Evolutionary conservation across 768 basidiomycete genomes (phyloP).

Genomic region (Auricularia cornea): DNA sequence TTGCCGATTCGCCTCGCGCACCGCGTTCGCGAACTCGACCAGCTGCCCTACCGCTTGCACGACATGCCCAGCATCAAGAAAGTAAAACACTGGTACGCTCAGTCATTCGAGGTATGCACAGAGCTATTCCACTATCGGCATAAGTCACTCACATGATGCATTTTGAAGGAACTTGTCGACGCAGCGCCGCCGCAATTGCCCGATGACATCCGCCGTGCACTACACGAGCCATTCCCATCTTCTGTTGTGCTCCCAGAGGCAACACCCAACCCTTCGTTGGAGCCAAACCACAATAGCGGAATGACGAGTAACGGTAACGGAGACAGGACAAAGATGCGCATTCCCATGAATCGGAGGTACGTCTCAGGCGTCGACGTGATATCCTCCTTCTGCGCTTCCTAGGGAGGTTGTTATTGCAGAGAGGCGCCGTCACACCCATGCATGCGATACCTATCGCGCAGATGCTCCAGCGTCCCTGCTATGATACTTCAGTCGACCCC

Average conservation of each 20-base stretch:
- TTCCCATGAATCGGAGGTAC: slow-evolving; percentile 79
- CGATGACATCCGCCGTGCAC: slow-evolving; percentile 55
- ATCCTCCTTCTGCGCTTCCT: too few species aligned
- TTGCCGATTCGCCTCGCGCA: slow-evolving; percentile 92
- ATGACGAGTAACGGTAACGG: slow-evolving; percentile 20
- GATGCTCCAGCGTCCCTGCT: too few species aligned
- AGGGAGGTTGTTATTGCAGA: too few species aligned
- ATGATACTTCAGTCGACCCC: too few species aligned
- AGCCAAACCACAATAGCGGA: slow-evolving; percentile 7
- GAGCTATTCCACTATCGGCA: not conserved
- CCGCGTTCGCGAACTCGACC: slow-evolving; percentile 91
- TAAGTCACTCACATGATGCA: not conserved
- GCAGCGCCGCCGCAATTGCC: slow-evolving; percentile 76
- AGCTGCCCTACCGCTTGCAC: slow-evolving; percentile 84
- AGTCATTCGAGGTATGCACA: slow-evolving; percentile 83
- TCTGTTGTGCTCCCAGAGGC: slow-evolving; percentile 55
- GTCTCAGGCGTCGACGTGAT: too few species aligned
- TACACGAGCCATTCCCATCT: slow-evolving; percentile 41
- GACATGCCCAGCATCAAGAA: slow-evolving; percentile 88
- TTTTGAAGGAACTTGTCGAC: slow-evolving; percentile 70
- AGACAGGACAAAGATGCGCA: slow-evolving; percentile 57
- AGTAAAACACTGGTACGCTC: slow-evolving; percentile 98
- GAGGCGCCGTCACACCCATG: too few species aligned
- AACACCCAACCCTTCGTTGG: slow-evolving; percentile 68
- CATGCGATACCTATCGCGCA: too few species aligned